phyloP scores from a whole-genome alignment of 345 rosid genomes.

The Gossypium bickii region DNA sequence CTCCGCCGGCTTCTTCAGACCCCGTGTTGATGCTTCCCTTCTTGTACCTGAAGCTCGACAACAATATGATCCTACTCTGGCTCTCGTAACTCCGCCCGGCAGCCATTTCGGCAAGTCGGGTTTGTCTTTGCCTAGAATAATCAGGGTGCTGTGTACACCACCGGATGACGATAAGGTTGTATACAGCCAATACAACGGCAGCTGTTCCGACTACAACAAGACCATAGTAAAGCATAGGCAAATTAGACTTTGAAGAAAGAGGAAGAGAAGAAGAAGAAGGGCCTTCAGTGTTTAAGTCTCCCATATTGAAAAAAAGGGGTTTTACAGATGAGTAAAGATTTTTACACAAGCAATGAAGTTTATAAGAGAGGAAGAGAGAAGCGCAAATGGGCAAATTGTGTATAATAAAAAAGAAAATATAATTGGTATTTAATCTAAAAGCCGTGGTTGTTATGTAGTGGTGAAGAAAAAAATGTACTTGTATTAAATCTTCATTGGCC shows the following conservation, averaged over 20 bases:
- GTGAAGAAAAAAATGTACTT: background rate
- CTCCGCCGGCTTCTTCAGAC: slow-evolving; percentile 4
- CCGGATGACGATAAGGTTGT: slow-evolving; percentile 34
- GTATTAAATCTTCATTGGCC: background rate
- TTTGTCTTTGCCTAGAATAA: slow-evolving; percentile 8
- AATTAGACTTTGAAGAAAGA: slow-evolving; percentile 19
- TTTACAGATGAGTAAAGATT: background rate
- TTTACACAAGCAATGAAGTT: background rate
- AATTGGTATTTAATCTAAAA: slow-evolving; percentile 23
- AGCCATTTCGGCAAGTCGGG: slow-evolving; percentile 13
- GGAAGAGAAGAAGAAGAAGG: slow-evolving; percentile 18
- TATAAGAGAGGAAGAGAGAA: background rate
- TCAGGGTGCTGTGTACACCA: slow-evolving; percentile 27
- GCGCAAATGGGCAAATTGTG: background rate
- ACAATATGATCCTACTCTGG: slow-evolving; percentile 14
- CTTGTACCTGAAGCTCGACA: slow-evolving; percentile 34
- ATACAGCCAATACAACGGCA: slow-evolving; percentile 23
- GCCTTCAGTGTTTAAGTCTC: slow-evolving; percentile 6
- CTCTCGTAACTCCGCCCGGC: slow-evolving; percentile 18
- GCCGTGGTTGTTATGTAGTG: slow-evolving; percentile 22
- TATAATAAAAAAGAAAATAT: background rate
- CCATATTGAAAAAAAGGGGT: slow-evolving; percentile 17
- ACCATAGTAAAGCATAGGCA: slow-evolving; percentile 47
- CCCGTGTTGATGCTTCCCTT: slow-evolving; percentile 18
- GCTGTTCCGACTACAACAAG: slow-evolving; percentile 35